Evolutionary conservation across 1,284 basidiomycete species (phyloP), one percentile per base, ranked within the genome.

Genomic region (Cryptococcus sp.): DNA sequence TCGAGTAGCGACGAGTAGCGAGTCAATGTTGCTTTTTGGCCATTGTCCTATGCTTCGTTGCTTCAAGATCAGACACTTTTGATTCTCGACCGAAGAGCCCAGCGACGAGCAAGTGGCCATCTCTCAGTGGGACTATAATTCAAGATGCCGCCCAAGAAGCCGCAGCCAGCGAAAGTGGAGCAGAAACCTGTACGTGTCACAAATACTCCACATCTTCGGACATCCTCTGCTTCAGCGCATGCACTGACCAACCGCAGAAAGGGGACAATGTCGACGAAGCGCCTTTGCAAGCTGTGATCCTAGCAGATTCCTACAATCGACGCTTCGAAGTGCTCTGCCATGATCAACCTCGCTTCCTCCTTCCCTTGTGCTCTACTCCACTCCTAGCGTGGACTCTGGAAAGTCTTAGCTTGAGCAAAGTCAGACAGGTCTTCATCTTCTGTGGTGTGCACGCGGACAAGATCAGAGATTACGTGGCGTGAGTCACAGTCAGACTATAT

Each of bases 351-450:
- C 85, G 92, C 73, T 90, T 90, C 73, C 84, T 99, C 11, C 83
- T 99, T 20, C 95, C 95, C 0, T 85, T 99, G 63, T 94, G 93
- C 80, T 95, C 95, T 74, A 89, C 90, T 1, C 90, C 94, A 4
- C 81, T 99, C 39, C 83, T 99, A 35, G 88, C 93, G 69, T 98
- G 94, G 93, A 97, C 95, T 2, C 88, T 99, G 63, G 95, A 99
- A 78, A 89, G 89, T 72, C 84, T 99, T 48, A 88, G 91, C 35
- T 82, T 93, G 19, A 91, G 92, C 38, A 93, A 93, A 54, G 93
- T 98, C 47, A 89, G 94, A 72, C 91, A 98, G 79, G 90, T 97
- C 61, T 95, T 97, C 78, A 88, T 99, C 56, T 88, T 98, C 63
- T 95, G 87, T 78, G 85, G 87, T 71, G 95, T 87, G 64, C 90